Evolutionary conservation across 164 flowering plant genomes (phyloP).

Genomic region (Paratinospora sagittata): DNA sequence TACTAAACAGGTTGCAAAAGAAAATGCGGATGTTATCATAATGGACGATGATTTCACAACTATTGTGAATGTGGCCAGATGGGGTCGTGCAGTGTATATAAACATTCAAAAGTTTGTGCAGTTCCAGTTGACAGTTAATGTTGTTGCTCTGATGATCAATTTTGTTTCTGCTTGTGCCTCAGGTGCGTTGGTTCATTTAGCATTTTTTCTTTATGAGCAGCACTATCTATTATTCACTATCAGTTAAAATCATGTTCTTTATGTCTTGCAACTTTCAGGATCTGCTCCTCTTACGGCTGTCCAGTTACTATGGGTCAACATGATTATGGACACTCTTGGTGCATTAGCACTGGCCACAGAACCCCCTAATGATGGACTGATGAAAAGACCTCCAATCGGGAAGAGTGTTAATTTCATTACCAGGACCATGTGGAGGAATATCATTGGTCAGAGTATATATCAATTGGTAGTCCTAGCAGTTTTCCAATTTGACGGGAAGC

Average conservation of each 20-base stretch:
- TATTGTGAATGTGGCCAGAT: constrained; percentile 14
- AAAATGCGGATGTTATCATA: constrained; percentile 13
- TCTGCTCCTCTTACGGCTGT: constrained; percentile 15
- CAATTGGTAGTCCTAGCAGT: constrained; percentile 7
- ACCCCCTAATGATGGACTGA: constrained; percentile 9
- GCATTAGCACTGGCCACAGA: constrained; percentile 14
- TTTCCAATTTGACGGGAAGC: constrained; percentile 8
- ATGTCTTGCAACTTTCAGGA: constrained; percentile 4
- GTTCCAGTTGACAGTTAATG: constrained; percentile 14
- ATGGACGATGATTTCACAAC: constrained; percentile 10
- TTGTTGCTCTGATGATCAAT: constrained; percentile 13
- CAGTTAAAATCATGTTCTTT: neutral
- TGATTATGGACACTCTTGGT: constrained; percentile 15
- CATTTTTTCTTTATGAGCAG: neutral
- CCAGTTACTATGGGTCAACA: constrained; percentile 13
- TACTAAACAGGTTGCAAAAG: constrained; percentile 8
- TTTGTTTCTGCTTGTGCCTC: constrained; percentile 10
- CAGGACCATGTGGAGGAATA: constrained; percentile 11
- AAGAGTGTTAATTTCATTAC: constrained; percentile 11
- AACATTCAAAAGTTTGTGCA: constrained; percentile 15
- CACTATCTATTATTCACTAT: neutral
- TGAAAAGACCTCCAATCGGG: constrained; percentile 11
- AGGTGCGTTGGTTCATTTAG: constrained; percentile 2
- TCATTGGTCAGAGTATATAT: constrained; percentile 10
- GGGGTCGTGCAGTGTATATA: constrained; percentile 13